Base-by-base conservation (phyloP, 768 basidiomycete genomes). In the Lactarius psammicola region DNA sequence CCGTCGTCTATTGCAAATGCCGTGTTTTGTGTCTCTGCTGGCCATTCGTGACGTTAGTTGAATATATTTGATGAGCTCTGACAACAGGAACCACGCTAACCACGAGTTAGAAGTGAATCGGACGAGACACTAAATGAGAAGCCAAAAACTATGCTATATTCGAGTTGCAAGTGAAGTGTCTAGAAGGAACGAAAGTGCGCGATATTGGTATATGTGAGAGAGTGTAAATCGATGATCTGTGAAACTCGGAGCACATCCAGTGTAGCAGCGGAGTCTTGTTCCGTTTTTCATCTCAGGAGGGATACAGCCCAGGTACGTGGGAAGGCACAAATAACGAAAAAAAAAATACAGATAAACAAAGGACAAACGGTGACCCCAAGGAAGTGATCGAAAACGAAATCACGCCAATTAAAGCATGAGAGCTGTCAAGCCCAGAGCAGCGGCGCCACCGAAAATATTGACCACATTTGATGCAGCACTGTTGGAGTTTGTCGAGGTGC, bases 371-470 rank as follows among this genome's bases (percentile, higher is more conserved):
- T 0, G 26, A 60, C 56, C 11, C 8, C 18, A 59, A 30, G 51
- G 30, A 20, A 31, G 30, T n/a, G 33, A 13, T 31, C 34, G 38
- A 46, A 4, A 53, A 28, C 40, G 23, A 42, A 51, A 56, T 38
- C 4, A 30, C 2, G 34, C 28, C 44, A 38, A 28, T 8, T 63
- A 70, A 51, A 70, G 64, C 34, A 59, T 64, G 38, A 70, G 56
- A 30, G 31, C 62, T 11, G 68, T 61, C 23, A 60, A 31, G 36
- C 63, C 57, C 49, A 70, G 56, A 23, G 68, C 68, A 23, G 60
- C 69, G 3, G 59, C 69, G 33, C 46, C 69, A 17, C 61, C 67
- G 23, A 65, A 28, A 7, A 63, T n/a, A 46, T 66, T 69, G 46
- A 63, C 54, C 49, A 23, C 54, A 30, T 53, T 62, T 28, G 57